Percentiles rank a stretch among this genome's conserved stretches.
These are phyloP conservation scores for Trichoderma parareesei DNA, from an alignment of 495 filamentous ascomycete genomes.

Conservation along the genomic window DNA sequence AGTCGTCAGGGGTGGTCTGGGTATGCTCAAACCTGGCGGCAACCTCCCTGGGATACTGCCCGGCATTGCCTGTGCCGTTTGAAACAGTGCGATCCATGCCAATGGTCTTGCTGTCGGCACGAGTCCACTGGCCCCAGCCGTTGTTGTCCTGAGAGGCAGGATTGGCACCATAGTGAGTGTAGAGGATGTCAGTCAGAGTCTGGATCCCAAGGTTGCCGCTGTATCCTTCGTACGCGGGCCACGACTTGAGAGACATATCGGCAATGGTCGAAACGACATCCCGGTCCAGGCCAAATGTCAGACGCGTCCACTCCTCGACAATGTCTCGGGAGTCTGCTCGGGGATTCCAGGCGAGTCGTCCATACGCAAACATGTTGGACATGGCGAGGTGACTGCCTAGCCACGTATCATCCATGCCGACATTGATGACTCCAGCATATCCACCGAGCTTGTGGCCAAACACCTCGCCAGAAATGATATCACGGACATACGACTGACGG, in stretches of 20 bases:
- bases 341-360: constrained; percentile 57
- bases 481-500: constrained; percentile 41
- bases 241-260: constrained; percentile 58
- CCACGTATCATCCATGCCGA: constrained; percentile 60
- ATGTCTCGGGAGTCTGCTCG: constrained; percentile 35
- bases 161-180: constrained; percentile 59
- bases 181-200: constrained; percentile 60
- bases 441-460: constrained; percentile 53
- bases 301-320: constrained; percentile 55
- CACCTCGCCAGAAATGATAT: constrained; percentile 51
- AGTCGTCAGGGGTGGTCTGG: constrained; percentile 58
- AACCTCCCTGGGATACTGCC: constrained; percentile 58
- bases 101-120: constrained; percentile 48
- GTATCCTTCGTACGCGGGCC: constrained; percentile 65
- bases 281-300: constrained; percentile 52
- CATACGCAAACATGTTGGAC: constrained; percentile 68
- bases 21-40: constrained; percentile 49
- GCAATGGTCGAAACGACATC: constrained; percentile 50
- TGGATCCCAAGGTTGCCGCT: constrained; percentile 64
- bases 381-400: constrained; percentile 59
- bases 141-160: constrained; percentile 60
- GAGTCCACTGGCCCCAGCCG: constrained; percentile 67
- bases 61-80: constrained; percentile 57
- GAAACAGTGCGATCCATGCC: constrained; percentile 65
- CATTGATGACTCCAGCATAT: constrained; percentile 61